Evolutionary conservation across 176 grass and related monocot species (phyloP), one percentile per base, ranked within the genome.

Genomic region (Typha latifolia): DNA sequence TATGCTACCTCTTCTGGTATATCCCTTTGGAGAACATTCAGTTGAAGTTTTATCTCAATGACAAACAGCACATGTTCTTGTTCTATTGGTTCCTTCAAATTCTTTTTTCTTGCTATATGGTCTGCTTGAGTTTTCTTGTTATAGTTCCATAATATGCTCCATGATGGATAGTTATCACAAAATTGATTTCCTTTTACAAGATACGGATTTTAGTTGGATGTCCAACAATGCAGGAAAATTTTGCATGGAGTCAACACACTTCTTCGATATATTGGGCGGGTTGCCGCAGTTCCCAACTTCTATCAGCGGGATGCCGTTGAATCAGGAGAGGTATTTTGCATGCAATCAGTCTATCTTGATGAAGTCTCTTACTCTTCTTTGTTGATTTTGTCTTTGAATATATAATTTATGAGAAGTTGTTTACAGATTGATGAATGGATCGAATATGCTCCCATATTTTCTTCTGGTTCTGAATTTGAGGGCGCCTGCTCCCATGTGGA

Each of bases 341-440:
- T 48, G 62, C 55, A 67, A 24, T 68, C 49, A 78, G 22, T 34
- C 70, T 15, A 20, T 66, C 7, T 12, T 64, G n/a, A 50, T 72
- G 12, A 49, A 22, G 14, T 29, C 69, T 53, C 34, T 24, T 61
- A 69, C 14, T 48, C n/a, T 14, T 67, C 48, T 55, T 49, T 18
- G 49, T 66, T 63, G 12, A 26, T 55, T 14, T 12, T 13, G 24
- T 66, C 29, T 37, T n/a, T 47, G n/a, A 63, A 57, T 13, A 26
- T 47, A n/a, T 47, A 51, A 75, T 69, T 13, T 4, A 50, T 48
- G 20, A 29, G 20, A 66, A 70, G 49, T 29, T 81, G 19, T 12
- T 86, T 12, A 29, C 80, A 97, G 93, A 78, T 97, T 76, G 88
- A 89, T 63, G 78, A 97, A 73, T 97, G 93, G 83, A 80, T 97